These are phyloP conservation scores for Gossypium sturtianum DNA, from an alignment of 345 rosid genomes.

Conservation along the genomic window DNA sequence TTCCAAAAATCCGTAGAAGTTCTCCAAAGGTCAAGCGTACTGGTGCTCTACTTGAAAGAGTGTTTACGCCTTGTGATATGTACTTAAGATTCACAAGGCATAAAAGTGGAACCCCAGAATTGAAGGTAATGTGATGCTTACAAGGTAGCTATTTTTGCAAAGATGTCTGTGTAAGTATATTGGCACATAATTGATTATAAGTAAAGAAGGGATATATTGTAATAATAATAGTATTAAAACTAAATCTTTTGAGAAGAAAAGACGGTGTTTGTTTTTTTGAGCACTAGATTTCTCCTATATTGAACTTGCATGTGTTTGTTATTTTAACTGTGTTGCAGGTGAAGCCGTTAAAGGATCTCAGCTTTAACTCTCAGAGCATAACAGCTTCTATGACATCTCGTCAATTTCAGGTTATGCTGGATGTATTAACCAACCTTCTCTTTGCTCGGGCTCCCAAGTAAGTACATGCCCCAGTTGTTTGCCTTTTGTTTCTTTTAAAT, in stretches of 20 bases:
- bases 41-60: conserved; percentile 97
- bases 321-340: conserved; percentile 44
- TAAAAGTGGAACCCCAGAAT: conserved; percentile 93
- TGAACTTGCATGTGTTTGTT: conserved; percentile 10
- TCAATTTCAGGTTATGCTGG: conserved; percentile 96
- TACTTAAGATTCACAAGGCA: conserved; percentile 88
- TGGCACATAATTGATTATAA: conserved; percentile 2
- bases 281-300: not conserved
- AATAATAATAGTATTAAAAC: not conserved
- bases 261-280: not conserved
- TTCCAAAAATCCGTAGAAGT: conserved; percentile 77
- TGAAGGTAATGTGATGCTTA: conserved; percentile 57
- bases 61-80: conserved; percentile 98
- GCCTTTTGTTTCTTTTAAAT: not conserved
- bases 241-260: not conserved
- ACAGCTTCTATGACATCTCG: conserved; percentile 95
- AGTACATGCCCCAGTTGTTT: conserved; percentile 28
- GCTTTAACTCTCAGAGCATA: conserved; percentile 80
- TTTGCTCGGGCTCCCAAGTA: conserved; percentile 96
- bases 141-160: not conserved
- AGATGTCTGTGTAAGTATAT: not conserved
- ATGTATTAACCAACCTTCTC: conserved; percentile 94
- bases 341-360: conserved; percentile 97
- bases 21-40: conserved; percentile 95
- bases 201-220: not conserved